Evolutionary conservation across 495 filamentous ascomycete genomes (phyloP).

Genomic region (Aspergillus steynii): DNA sequence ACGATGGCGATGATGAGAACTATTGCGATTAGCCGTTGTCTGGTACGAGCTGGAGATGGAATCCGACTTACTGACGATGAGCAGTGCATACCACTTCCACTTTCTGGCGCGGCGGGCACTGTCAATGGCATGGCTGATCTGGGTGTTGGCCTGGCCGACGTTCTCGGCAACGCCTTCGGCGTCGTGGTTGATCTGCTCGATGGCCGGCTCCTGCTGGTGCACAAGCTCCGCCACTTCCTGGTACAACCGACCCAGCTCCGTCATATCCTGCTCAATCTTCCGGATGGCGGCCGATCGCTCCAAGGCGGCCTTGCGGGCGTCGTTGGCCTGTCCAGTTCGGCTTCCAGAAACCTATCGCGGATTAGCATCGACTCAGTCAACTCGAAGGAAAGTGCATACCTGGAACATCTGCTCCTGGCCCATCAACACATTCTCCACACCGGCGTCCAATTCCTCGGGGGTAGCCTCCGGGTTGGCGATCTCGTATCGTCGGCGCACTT

Average conservation of each 20-base stretch:
- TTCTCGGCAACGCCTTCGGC: constrained; percentile 77
- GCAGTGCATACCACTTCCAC: constrained; percentile 98
- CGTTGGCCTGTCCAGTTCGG: constrained; percentile 76
- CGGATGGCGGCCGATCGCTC: constrained; percentile 86
- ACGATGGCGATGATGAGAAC: constrained; percentile 54
- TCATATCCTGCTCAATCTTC: constrained; percentile 85
- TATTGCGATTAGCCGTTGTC: constrained; percentile 14
- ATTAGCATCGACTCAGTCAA: constrained; percentile 17
- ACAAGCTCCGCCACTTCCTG: constrained; percentile 81
- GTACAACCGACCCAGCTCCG: constrained; percentile 81
- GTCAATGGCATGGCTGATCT: constrained; percentile 73
- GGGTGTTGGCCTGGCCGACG: constrained; percentile 74
- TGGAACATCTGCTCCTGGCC: constrained; percentile 75
- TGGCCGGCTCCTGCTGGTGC: constrained; percentile 74
- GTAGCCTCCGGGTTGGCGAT: constrained; percentile 85
- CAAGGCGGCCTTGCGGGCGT: constrained; percentile 72
- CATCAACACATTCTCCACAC: constrained; percentile 66
- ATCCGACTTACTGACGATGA: constrained; percentile 69
- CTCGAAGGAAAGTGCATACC: constrained; percentile 28
- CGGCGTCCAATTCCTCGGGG: constrained; percentile 76
- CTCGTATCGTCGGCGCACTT: constrained; percentile 83
- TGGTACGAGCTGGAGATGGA: not conserved
- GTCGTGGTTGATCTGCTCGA: constrained; percentile 77
- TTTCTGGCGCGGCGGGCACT: constrained; percentile 77
- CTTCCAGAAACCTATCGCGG: constrained; percentile 57